These are phyloP conservation scores for Populus hybrid DNA, from an alignment of 441 rosid species.

Conservation along the genomic window DNA sequence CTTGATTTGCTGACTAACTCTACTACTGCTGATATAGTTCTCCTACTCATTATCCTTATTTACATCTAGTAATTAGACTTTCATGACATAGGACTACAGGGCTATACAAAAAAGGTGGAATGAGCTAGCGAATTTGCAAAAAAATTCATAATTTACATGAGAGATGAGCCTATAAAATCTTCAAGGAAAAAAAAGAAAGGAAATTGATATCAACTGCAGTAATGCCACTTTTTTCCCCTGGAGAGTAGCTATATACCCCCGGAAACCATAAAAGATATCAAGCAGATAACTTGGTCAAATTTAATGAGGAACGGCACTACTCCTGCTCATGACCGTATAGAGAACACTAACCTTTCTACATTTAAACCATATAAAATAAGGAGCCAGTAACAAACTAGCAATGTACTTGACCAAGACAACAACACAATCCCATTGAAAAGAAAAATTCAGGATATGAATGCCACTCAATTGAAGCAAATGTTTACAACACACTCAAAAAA, in stretches of 20 bases:
- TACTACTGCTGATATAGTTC: background rate
- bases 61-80: background rate
- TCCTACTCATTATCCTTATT: background rate
- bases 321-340: background rate
- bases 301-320: background rate
- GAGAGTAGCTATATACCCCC: background rate
- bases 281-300: background rate
- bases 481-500: background rate
- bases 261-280: background rate
- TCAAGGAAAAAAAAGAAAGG: too few relatives aligned
- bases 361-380: background rate
- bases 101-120: background rate
- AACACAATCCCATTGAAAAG: background rate
- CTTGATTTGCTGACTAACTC: background rate
- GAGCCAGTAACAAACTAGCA: background rate
- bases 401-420: background rate
- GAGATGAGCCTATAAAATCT: background rate
- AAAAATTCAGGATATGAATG: background rate
- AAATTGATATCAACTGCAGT: background rate
- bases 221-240: background rate
- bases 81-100: background rate
- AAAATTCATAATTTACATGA: too few relatives aligned
- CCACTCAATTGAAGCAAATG: too few relatives aligned
- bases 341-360: background rate
- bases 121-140: background rate